Conservation (phyloP, 805 yeast species). For the Candida corydali region DNA sequence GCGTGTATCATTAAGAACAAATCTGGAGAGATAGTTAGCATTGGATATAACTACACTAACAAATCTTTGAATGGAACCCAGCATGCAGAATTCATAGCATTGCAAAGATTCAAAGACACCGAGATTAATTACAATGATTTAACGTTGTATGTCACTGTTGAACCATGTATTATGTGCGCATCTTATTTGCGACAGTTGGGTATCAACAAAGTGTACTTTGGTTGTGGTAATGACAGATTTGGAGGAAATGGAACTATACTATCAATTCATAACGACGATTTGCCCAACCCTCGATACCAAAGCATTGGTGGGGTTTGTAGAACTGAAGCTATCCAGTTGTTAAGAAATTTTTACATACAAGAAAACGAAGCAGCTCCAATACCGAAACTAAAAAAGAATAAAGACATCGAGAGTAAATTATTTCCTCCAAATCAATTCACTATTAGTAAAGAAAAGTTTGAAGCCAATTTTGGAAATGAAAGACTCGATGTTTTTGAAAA, state of each 20-base stretch:
- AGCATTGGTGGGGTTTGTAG: slow-evolving; percentile 76
- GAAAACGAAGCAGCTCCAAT: slow-evolving; percentile 85
- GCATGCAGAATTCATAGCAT: slow-evolving; percentile 90
- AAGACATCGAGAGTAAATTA: slow-evolving; percentile 50
- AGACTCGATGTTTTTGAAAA: slow-evolving; percentile 13
- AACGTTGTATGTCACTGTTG: slow-evolving; percentile 87
- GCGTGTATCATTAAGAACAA: slow-evolving; percentile 30
- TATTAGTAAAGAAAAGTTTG: slow-evolving; percentile 48
- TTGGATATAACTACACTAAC: slow-evolving; percentile 86
- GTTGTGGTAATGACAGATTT: slow-evolving; percentile 92
- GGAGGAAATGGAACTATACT: slow-evolving; percentile 95
- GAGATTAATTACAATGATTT: slow-evolving; percentile 42
- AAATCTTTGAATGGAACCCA: slow-evolving; percentile 78
- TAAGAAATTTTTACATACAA: slow-evolving; percentile 78
- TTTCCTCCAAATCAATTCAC: slow-evolving; percentile 56
- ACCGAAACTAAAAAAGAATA: slow-evolving; percentile 70
- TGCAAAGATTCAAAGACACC: slow-evolving; percentile 33
- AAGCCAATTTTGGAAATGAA: slow-evolving; percentile 39
- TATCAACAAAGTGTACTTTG: slow-evolving; percentile 72
- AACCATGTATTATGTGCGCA: slow-evolving; percentile 98
- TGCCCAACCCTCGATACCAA: slow-evolving; percentile 33
- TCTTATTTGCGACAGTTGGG: slow-evolving; percentile 81
- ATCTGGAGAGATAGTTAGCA: slow-evolving; percentile 52
- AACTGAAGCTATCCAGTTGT: slow-evolving; percentile 75
- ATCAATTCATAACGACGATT: slow-evolving; percentile 30